These are phyloP conservation scores for Alternaria solani DNA, from an alignment of 2,329 filamentous ascomycete species.

Conservation along the genomic window DNA sequence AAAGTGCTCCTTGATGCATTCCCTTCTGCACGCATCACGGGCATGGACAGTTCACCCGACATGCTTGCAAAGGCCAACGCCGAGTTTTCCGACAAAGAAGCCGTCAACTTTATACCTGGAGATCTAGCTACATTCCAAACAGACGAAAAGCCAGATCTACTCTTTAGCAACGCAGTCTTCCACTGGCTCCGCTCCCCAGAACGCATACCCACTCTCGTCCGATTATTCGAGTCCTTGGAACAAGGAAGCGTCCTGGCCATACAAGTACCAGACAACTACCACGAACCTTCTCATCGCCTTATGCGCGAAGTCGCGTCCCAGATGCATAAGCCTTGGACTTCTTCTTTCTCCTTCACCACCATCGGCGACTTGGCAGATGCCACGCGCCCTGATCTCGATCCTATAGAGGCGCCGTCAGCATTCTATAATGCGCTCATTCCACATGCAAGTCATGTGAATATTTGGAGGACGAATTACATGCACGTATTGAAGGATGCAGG, in stretches of 20 bases:
- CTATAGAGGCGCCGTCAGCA: constrained; percentile 57
- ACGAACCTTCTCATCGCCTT: constrained; percentile 58
- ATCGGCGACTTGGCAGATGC: constrained; percentile 25
- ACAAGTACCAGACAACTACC: constrained; percentile 63
- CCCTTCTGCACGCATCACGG: constrained; percentile 57
- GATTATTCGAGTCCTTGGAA: constrained; percentile 53
- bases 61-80: constrained; percentile 62
- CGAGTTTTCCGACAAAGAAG: constrained; percentile 40
- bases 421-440: constrained; percentile 61
- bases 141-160: constrained; percentile 39
- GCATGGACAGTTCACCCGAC: constrained; percentile 64
- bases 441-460: constrained; percentile 52
- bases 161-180: constrained; percentile 67
- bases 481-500: constrained; percentile 60
- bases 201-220: constrained; percentile 57
- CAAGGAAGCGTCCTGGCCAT: constrained; percentile 62
- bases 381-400: constrained; percentile 53
- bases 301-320: constrained; percentile 58
- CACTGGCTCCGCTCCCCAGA: constrained; percentile 62
- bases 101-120: constrained; percentile 56
- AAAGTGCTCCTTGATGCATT: constrained; percentile 58
- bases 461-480: constrained; percentile 65
- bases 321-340: constrained; percentile 51
- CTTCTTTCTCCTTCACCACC: constrained; percentile 28
- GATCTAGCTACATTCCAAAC: constrained; percentile 57